These are phyloP conservation scores for Bolboschoenoplectus hybrid DNA, from an alignment of 202 grass and related monocot genomes.

Conservation along the genomic window DNA sequence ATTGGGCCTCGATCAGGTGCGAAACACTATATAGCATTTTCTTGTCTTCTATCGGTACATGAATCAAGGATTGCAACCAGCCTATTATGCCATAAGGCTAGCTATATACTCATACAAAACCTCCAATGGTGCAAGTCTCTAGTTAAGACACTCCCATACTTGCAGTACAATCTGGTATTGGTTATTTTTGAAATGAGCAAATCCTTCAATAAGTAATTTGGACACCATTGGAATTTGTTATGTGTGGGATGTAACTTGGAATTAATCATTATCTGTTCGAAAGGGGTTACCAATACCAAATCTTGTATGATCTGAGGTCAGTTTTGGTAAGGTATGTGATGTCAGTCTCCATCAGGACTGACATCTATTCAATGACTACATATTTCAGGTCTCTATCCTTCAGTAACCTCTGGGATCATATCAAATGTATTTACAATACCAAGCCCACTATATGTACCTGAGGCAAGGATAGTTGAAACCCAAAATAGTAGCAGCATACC, in stretches of 20 bases:
- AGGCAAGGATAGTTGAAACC: slow-evolving; percentile 32
- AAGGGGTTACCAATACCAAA: background rate
- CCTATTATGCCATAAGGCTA: slow-evolving; percentile 16
- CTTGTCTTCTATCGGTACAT: background rate
- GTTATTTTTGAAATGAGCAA: background rate
- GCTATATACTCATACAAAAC: background rate
- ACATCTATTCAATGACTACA: slow-evolving; percentile 30
- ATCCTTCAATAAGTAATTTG: background rate
- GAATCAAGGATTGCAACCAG: background rate
- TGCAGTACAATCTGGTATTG: background rate
- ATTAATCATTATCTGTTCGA: background rate
- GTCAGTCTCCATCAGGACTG: slow-evolving; percentile 11
- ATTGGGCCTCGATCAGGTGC: slow-evolving; percentile 87
- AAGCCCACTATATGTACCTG: slow-evolving; percentile 40
- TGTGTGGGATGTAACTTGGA: background rate
- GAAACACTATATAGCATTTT: slow-evolving; percentile 17
- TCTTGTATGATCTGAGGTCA: slow-evolving; percentile 1
- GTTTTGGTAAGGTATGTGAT: background rate
- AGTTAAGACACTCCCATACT: background rate
- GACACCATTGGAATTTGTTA: background rate
- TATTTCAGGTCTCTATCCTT: slow-evolving; percentile 66
- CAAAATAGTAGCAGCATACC: slow-evolving; percentile 49
- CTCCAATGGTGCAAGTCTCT: background rate
- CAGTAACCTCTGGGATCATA: slow-evolving; percentile 72
- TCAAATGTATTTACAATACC: slow-evolving; percentile 73